Evolutionary conservation across 495 filamentous ascomycete genomes (phyloP), one percentile per base, ranked within the genome.

Genomic region (Hyaloscypha hepaticicola): DNA sequence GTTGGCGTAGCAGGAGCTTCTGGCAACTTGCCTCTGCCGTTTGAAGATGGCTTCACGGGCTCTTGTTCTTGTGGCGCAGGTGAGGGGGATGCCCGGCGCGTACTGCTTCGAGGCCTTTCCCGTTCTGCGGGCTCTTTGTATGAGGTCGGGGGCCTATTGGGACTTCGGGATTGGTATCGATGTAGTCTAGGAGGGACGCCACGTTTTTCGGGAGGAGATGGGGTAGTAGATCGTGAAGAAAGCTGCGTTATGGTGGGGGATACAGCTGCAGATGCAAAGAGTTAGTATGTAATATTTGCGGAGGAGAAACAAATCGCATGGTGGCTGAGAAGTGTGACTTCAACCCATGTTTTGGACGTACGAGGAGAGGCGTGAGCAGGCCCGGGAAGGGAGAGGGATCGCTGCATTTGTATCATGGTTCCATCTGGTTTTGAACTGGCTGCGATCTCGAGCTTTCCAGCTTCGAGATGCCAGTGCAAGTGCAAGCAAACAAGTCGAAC

Each of bases 341-440:
- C 22, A 58, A 26, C 45, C 55, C 31, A 41, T 22, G 19, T 56
- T 49, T 51, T 61, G 19, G 59, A 74, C 74, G 50, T 72, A 76
- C 74, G 72, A 69, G 74, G 70, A 63, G 74, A 74, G 33, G 64
- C 60, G 60, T 75, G 71, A 24, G 70, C 67, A 55, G 74, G 73
- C 66, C 71, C 74, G 22, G 73, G 73, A 55, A 70, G 73, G 69
- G 74, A 74, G 57, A 73, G 69, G 29, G 72, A 73, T 61, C 69
- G 68, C 64, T 73, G 71, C 67, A 70, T 73, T 58, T 59, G 58
- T 63, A 68, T 75, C 72, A 75, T 75, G 55, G 60, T 69, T 71
- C 72, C 72, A 75, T 75, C 58, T 71, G 71, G 65, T 26, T 58
- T 21, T 29, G 14, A 14, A 48, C 29, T 63, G 61, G 49, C 45